phyloP scores from a whole-genome alignment of 306 rosid genomes.

The Senna tora region DNA sequence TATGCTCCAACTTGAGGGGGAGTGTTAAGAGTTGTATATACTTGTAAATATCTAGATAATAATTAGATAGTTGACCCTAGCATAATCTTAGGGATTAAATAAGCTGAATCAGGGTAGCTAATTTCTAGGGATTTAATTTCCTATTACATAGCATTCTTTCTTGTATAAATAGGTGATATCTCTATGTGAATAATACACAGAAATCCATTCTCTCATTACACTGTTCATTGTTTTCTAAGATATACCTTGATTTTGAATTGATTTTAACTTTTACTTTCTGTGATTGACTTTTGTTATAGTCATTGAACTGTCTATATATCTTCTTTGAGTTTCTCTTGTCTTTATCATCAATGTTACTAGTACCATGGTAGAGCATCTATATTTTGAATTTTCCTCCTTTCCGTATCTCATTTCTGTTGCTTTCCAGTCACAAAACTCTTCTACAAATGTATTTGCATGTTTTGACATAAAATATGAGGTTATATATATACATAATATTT shows the following conservation, averaged over 20 bases:
- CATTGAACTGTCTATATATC: constrained; percentile 21
- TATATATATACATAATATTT: too few species aligned
- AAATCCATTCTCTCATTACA: too few species aligned
- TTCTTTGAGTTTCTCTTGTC: constrained; percentile 13
- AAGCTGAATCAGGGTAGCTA: too few species aligned
- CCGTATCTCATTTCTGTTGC: not conserved
- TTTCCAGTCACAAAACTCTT: constrained; percentile 7
- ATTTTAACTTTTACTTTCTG: constrained; percentile 3
- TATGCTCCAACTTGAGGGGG: too few species aligned
- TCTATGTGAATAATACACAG: too few species aligned
- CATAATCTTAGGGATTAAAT: too few species aligned
- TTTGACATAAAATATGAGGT: constrained; percentile 3
- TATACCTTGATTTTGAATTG: constrained; percentile 2
- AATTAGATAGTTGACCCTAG: too few species aligned
- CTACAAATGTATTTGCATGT: constrained; percentile 18
- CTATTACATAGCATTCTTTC: too few species aligned
- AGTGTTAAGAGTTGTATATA: too few species aligned
- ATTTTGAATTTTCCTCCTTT: not conserved
- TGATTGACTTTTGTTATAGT: constrained; percentile 7
- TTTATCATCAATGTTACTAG: constrained; percentile 6
- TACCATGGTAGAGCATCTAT: not conserved
- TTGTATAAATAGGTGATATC: too few species aligned
- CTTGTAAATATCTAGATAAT: too few species aligned
- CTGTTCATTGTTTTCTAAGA: constrained; percentile 9
- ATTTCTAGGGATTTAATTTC: too few species aligned